phyloP scores from a whole-genome alignment of 768 basidiomycete species.

The Russula lepida region DNA sequence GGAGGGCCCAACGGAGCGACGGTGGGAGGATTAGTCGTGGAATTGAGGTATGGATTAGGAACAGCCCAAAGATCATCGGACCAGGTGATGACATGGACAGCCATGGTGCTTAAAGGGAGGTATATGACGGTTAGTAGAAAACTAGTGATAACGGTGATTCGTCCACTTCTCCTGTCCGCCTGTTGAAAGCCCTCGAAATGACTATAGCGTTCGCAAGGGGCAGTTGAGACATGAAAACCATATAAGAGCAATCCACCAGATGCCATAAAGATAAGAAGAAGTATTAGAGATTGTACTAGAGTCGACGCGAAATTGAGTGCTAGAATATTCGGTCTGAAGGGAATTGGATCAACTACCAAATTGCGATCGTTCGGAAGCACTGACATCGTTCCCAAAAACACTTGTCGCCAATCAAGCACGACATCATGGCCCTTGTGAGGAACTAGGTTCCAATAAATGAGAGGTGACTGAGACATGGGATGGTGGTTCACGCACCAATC shows the following conservation, averaged over 20 bases:
- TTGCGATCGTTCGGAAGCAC: conserved; percentile 21
- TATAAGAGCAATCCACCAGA: conserved; percentile 47
- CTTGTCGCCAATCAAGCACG: conserved; percentile 44
- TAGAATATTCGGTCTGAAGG: conserved; percentile 56
- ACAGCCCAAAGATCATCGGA: conserved; percentile 70
- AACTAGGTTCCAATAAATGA: conserved; percentile 31
- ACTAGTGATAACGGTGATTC: conserved; percentile 50
- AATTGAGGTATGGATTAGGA: conserved; percentile 57
- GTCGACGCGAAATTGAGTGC: conserved; percentile 66
- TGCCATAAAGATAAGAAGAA: conserved; percentile 50
- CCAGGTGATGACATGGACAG: conserved; percentile 69
- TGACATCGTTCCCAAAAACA: conserved; percentile 64
- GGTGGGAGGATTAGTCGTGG: conserved; percentile 41
- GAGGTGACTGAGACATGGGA: background rate
- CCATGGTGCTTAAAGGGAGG: conserved; percentile 70
- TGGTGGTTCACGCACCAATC: conserved; percentile 36
- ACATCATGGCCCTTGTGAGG: conserved; percentile 28
- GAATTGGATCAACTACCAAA: conserved; percentile 4
- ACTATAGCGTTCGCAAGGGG: conserved; percentile 40
- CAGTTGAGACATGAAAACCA: conserved; percentile 46
- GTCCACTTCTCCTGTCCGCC: conserved; percentile 34
- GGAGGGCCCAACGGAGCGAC: conserved; percentile 48
- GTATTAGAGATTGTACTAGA: conserved; percentile 48
- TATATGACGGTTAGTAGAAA: conserved; percentile 65
- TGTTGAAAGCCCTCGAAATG: conserved; percentile 49